Conservation (phyloP, 2,329 filamentous ascomycete genomes). For the Aspergillus calidoustus region DNA sequence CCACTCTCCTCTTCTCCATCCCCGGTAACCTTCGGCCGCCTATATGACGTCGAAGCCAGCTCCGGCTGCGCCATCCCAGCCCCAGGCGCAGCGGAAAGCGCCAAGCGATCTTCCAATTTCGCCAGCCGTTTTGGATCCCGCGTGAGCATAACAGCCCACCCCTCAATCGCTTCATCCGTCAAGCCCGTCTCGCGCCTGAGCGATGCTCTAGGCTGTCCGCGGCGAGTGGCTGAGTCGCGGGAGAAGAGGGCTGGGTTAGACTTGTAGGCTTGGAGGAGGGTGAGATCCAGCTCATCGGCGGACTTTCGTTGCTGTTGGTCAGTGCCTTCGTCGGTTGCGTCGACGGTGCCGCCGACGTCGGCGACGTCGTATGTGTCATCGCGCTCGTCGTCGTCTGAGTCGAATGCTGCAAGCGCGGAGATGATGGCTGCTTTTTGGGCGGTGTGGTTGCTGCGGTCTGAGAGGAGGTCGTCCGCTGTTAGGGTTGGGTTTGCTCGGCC, state of each 20-base stretch:
- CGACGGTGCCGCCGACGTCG: slow-evolving; percentile 88
- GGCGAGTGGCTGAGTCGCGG: slow-evolving; percentile 71
- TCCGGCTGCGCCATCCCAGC: slow-evolving; percentile 60
- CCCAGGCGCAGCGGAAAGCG: slow-evolving; percentile 42
- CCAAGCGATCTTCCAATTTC: slow-evolving; percentile 72
- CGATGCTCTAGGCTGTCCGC: slow-evolving; percentile 63
- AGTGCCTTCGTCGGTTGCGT: slow-evolving; percentile 56
- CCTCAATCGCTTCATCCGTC: slow-evolving; percentile 93
- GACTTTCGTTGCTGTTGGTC: slow-evolving; percentile 54
- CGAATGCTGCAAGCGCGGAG: slow-evolving; percentile 84
- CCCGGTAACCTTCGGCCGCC: slow-evolving; percentile 37
- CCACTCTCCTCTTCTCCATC: slow-evolving; percentile 57
- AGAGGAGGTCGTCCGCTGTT: slow-evolving; percentile 74
- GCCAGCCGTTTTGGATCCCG: slow-evolving; percentile 72
- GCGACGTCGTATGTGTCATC: slow-evolving; percentile 95
- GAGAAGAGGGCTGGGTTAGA: slow-evolving; percentile 68
- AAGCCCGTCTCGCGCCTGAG: slow-evolving; percentile 79
- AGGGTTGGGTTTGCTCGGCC: slow-evolving; percentile 67
- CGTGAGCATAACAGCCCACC: slow-evolving; percentile 85
- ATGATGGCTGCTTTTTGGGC: slow-evolving; percentile 84
- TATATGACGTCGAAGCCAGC: slow-evolving; percentile 69
- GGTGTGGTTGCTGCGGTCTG: slow-evolving; percentile 63
- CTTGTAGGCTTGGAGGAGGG: slow-evolving; percentile 74
- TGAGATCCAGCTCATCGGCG: slow-evolving; percentile 61
- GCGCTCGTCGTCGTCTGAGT: slow-evolving; percentile 92